Evolutionary conservation across 1,284 basidiomycete species (phyloP).

Genomic region (Rhizoctonia solani): DNA sequence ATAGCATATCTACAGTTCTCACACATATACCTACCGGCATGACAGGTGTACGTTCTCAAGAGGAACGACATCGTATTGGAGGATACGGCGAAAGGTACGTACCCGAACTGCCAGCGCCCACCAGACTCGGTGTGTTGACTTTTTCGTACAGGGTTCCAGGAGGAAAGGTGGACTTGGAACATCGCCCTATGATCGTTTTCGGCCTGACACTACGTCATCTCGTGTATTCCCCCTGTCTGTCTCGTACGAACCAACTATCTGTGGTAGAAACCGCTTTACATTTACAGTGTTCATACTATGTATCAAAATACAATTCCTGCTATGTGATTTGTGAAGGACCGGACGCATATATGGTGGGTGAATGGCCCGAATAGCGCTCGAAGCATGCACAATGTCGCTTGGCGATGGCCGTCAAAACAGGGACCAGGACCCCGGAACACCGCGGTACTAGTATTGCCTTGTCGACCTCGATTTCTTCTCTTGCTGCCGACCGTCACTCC

Average conservation of each 20-base stretch:
- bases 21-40: not conserved
- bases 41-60: constrained; percentile 92
- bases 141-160: constrained; percentile 69
- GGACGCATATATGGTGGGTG: not conserved
- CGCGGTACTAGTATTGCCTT: constrained; percentile 24
- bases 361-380: not conserved
- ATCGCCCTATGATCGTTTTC: constrained; percentile 47
- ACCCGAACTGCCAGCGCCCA: not conserved
- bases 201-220: not conserved
- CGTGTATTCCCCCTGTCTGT: constrained; percentile 11
- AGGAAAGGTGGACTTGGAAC: constrained; percentile 84
- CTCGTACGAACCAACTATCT: not conserved
- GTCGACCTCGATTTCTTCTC: constrained; percentile 17
- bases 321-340: not conserved
- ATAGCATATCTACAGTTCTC: constrained; percentile 3
- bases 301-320: constrained; percentile 20
- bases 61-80: constrained; percentile 93
- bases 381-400: not conserved
- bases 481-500: constrained; percentile 30
- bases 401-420: constrained; percentile 10
- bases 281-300: constrained; percentile 28
- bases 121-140: not conserved
- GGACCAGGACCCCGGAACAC: constrained; percentile 30
- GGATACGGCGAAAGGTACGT: constrained; percentile 71
- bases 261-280: constrained; percentile 26